phyloP scores from a whole-genome alignment of 306 rosid species.

The Glycine soja region DNA sequence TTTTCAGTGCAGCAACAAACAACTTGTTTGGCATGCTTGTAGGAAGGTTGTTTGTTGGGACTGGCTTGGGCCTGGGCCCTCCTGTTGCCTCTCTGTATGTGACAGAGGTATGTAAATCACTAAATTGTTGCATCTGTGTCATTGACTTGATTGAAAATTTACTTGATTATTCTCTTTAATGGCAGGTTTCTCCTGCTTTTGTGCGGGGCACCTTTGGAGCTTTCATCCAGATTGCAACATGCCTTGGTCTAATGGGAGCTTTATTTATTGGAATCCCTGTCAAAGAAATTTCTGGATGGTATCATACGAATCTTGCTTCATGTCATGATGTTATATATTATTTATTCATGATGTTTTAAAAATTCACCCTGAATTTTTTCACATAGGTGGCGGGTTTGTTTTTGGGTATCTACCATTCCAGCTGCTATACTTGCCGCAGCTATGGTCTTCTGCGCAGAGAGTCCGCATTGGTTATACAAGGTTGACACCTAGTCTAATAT shows the following conservation, averaged over 20 bases:
- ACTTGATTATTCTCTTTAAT: constrained; percentile 39
- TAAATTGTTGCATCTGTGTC: constrained; percentile 37
- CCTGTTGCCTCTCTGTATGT: constrained; percentile 86
- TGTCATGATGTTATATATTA: constrained; percentile 4
- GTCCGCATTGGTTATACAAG: constrained; percentile 96
- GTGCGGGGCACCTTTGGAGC: constrained; percentile 97
- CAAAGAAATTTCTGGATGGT: constrained; percentile 87
- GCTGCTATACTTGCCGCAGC: constrained; percentile 76
- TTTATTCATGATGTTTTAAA: constrained; percentile 44
- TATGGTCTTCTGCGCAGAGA: constrained; percentile 88
- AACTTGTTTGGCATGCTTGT: constrained; percentile 93
- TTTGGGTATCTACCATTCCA: constrained; percentile 86
- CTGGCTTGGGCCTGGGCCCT: constrained; percentile 96
- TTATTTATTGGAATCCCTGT: constrained; percentile 93
- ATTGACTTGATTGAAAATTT: constrained; percentile 30
- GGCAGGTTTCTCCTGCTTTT: constrained; percentile 89
- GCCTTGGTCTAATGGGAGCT: constrained; percentile 91
- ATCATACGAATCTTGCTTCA: constrained; percentile 43
- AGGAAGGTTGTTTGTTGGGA: constrained; percentile 92
- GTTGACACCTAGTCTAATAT: constrained; percentile 49
- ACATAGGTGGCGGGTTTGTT: constrained; percentile 98
- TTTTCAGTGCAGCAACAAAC: constrained; percentile 88
- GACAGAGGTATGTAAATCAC: constrained; percentile 70
- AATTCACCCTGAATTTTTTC: constrained; percentile 36
- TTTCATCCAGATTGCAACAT: constrained; percentile 91